Percentiles rank a stretch among this genome's conserved stretches.
Conservation (phyloP, 139 green algal species). For the Prasinococcaceae sp. region DNA sequence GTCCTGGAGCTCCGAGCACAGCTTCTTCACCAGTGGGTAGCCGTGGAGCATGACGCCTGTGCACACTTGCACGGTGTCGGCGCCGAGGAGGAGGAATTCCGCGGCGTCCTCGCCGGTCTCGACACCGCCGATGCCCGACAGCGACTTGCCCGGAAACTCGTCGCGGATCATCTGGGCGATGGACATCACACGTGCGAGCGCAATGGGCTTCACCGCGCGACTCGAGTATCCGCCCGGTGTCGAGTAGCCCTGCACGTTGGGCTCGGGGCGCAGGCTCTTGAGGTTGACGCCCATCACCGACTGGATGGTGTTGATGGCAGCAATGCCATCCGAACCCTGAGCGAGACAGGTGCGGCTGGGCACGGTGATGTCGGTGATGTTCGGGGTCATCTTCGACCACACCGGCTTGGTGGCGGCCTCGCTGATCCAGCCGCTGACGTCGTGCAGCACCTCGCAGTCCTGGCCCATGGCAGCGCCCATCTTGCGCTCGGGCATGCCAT, state of each 20-base stretch:
- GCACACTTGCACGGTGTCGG: constrained; percentile 84
- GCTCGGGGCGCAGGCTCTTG: constrained; percentile 64
- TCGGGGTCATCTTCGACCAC: constrained; percentile 98
- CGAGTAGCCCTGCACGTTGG: constrained; percentile 53
- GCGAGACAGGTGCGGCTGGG: constrained; percentile 30
- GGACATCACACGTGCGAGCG: constrained; percentile 67
- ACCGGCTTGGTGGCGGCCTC: constrained; percentile 63
- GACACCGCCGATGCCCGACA: constrained; percentile 67
- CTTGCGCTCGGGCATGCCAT: constrained; percentile 58
- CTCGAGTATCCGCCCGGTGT: constrained; percentile 62
- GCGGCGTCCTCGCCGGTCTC: constrained; percentile 81
- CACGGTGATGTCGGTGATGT: constrained; percentile 84
- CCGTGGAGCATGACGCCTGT: constrained; percentile 95
- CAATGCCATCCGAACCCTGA: constrained; percentile 43
- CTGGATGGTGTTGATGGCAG: constrained; percentile 70
- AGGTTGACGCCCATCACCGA: constrained; percentile 91
- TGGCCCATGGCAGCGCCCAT: constrained; percentile 80
- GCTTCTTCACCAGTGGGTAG: constrained; percentile 76
- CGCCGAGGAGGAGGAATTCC: constrained; percentile 89
- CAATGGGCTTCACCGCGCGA: constrained; percentile 90
- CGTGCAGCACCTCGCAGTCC: constrained; percentile 35
- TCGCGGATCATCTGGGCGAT: constrained; percentile 48
- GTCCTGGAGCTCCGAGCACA: constrained; percentile 72
- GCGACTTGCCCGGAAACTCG: constrained; percentile 37
- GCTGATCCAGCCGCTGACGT: constrained; percentile 88